Conservation (phyloP, 192 early-diverging fungal genomes). For the Umbelopsis vinacea region DNA sequence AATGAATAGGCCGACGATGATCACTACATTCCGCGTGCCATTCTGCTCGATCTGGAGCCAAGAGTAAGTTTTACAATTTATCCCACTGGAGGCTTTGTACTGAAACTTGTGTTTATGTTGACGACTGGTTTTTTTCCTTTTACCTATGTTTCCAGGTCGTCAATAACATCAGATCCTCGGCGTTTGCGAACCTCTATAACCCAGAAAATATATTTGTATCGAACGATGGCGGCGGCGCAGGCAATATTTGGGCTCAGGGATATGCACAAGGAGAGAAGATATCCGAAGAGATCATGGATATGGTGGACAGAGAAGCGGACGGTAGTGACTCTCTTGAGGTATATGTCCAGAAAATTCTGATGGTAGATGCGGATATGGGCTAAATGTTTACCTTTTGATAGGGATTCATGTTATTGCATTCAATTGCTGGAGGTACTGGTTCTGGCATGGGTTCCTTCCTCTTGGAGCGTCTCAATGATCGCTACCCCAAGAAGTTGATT, state of each 20-base stretch:
- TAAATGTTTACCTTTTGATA: constrained; percentile 20
- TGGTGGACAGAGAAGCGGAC: constrained; percentile 97
- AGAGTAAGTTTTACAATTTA: constrained; percentile 57
- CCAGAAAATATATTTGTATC: constrained; percentile 96
- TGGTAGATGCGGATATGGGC: neutral
- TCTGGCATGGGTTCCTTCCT: constrained; percentile 94
- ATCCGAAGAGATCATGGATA: constrained; percentile 92
- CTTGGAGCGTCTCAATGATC: constrained; percentile 89
- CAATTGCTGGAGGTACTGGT: constrained; percentile 98
- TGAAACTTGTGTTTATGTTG: neutral
- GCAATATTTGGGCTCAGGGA: constrained; percentile 96
- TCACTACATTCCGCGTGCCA: constrained; percentile 95
- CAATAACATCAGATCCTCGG: constrained; percentile 84
- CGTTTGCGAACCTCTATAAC: constrained; percentile 94
- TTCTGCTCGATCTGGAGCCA: constrained; percentile 93
- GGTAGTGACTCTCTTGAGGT: constrained; percentile 92
- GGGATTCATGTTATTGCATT: constrained; percentile 96
- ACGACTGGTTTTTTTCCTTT: neutral
- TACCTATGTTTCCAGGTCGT: constrained; percentile 66
- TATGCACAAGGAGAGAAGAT: constrained; percentile 87
- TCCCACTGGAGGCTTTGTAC: neutral
- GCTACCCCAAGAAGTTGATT: constrained; percentile 96
- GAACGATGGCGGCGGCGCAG: constrained; percentile 94
- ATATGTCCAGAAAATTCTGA: constrained; percentile 8
- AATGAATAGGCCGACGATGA: constrained; percentile 92